Percentiles rank a stretch among this genome's conserved stretches.
These are phyloP conservation scores for Suillus bovinus DNA, from an alignment of 768 basidiomycete genomes.

Conservation along the genomic window DNA sequence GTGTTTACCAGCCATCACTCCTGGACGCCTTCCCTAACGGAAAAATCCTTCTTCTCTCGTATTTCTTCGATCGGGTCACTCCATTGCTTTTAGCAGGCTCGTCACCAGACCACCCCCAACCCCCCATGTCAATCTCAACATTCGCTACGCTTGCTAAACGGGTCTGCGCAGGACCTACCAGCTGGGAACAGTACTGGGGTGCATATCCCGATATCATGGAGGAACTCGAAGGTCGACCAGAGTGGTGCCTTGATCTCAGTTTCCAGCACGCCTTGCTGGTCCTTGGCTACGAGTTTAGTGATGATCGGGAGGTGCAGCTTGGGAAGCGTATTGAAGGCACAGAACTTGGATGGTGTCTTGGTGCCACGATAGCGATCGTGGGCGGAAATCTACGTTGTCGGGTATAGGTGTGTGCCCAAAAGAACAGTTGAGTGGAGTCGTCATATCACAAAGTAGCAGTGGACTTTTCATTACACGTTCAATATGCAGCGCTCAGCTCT, in stretches of 20 bases:
- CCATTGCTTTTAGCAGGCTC: slow-evolving; percentile 58
- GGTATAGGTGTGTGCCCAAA: slow-evolving; percentile 23
- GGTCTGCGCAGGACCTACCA: slow-evolving; percentile 69
- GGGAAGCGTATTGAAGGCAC: slow-evolving; percentile 89
- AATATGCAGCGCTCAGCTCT: no score
- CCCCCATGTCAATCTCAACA: slow-evolving; percentile 49
- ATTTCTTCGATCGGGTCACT: slow-evolving; percentile 93
- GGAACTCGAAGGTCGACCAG: slow-evolving; percentile 82
- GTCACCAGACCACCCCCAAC: slow-evolving; percentile 23
- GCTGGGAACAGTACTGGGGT: slow-evolving; percentile 58
- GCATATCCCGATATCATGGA: slow-evolving; percentile 47
- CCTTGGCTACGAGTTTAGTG: slow-evolving; percentile 88
- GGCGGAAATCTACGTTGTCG: slow-evolving; percentile 59
- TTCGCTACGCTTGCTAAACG: slow-evolving; percentile 63
- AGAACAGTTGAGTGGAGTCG: not conserved
- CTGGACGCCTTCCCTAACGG: slow-evolving; percentile 86
- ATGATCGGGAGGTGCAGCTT: slow-evolving; percentile 64
- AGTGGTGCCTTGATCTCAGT: slow-evolving; percentile 94
- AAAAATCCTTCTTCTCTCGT: slow-evolving; percentile 88
- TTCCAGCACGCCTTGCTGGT: slow-evolving; percentile 90
- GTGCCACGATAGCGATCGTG: slow-evolving; percentile 79
- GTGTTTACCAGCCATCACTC: slow-evolving; percentile 94
- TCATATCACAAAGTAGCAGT: not conserved
- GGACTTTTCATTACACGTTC: not conserved
- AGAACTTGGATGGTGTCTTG: slow-evolving; percentile 93